Conservation (phyloP, 805 yeast species). For the Barnettozyma sp. region DNA sequence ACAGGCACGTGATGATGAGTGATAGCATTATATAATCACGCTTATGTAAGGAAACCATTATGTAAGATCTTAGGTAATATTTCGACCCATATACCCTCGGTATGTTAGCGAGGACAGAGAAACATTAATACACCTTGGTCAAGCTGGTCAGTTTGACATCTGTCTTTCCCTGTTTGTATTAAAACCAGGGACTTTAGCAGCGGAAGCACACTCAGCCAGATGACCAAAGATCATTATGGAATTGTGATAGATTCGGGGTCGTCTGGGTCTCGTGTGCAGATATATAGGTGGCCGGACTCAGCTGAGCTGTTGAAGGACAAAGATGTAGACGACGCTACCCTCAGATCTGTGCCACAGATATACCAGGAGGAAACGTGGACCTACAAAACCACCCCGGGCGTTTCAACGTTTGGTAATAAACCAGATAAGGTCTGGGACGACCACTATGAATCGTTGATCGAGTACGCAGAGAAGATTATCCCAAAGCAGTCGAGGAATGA, state of each 20-base stretch:
- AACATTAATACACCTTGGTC: too few relatives aligned
- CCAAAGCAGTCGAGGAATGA: slow-evolving; percentile 52
- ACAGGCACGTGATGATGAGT: too few relatives aligned
- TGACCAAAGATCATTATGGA: slow-evolving; percentile 47
- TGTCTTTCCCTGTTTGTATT: too few relatives aligned
- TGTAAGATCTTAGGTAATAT: neutral
- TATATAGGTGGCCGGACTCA: slow-evolving; percentile 72
- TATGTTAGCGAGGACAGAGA: too few relatives aligned
- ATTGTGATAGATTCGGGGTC: slow-evolving; percentile 94
- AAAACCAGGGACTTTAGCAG: too few relatives aligned
- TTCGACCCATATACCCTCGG: too few relatives aligned
- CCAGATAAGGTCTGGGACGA: slow-evolving; percentile 56
- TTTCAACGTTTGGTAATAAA: slow-evolving; percentile 57
- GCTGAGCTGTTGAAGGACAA: slow-evolving; percentile 26
- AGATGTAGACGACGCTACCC: slow-evolving; percentile 26
- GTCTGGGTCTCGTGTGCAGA: slow-evolving; percentile 83
- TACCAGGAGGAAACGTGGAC: slow-evolving; percentile 63
- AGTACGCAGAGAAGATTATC: slow-evolving; percentile 62
- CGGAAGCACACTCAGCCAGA: too few relatives aligned
- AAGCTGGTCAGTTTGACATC: too few relatives aligned
- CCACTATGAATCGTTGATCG: slow-evolving; percentile 60
- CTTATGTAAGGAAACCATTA: neutral
- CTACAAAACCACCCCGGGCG: slow-evolving; percentile 72
- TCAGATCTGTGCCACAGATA: slow-evolving; percentile 62
- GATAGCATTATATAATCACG: neutral